These are phyloP conservation scores for Dianthus caryophyllus DNA, from an alignment of 148 eudicot genomes.

Conservation along the genomic window DNA sequence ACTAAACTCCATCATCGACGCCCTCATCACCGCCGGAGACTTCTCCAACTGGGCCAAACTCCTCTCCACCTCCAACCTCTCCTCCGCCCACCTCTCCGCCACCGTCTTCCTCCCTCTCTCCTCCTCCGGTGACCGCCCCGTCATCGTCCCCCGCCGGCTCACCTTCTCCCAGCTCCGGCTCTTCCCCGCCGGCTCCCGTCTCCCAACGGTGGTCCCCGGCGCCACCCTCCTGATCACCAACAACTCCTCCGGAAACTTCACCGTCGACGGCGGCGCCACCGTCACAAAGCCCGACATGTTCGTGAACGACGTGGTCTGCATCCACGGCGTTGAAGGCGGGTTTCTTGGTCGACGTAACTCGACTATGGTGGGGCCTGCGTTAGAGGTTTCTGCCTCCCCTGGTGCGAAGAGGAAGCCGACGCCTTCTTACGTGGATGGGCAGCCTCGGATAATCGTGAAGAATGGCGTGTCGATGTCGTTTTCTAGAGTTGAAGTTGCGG, in stretches of 20 bases:
- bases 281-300: not conserved
- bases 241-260: not conserved
- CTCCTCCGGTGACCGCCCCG: not conserved
- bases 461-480: no score
- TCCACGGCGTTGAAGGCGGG: not conserved
- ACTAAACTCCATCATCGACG: conserved; percentile 5
- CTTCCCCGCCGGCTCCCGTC: not conserved
- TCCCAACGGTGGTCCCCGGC: not conserved
- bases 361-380: no score
- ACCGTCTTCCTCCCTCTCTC: not conserved
- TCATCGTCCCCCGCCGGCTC: not conserved
- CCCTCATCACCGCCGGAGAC: not conserved
- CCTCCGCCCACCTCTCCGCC: not conserved
- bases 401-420: no score
- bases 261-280: not conserved
- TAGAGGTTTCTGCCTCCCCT: no score
- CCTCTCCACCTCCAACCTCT: not conserved
- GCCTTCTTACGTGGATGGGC: no score
- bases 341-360: not conserved
- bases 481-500: no score
- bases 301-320: not conserved
- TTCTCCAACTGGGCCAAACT: conserved; percentile 1
- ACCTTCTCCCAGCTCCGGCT: conserved; percentile 1
- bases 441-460: no score
- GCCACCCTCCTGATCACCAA: not conserved